Base-by-base conservation (phyloP, 108 stramenopile species). In the Cylindrotheca fusiformis region DNA sequence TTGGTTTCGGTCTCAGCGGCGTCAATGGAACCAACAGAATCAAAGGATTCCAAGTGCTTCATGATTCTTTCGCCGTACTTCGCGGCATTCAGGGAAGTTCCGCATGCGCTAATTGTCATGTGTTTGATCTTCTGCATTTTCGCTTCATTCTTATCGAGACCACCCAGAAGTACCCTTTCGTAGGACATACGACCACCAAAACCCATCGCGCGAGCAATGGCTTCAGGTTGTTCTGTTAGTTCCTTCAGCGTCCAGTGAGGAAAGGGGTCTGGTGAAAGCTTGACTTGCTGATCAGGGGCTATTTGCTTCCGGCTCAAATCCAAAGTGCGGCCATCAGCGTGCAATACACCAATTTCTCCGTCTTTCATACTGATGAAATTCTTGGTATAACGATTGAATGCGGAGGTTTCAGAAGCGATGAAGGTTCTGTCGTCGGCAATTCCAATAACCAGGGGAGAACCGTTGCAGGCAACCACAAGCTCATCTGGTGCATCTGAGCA, bases 321-420 rank as follows among this genome's bases (percentile, higher is more conserved):
- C 63, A 98, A 76, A 3, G 84, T 88, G 55, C 83, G 83, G 29
- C 94, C 94, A 77, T 93, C 92, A 19, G 95, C 90, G 57, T 86
- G 89, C 65, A 98, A 68, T 24, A 97, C 90, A 52, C 96, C 98
- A 55, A 97, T 97, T 77, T 98, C 98, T 48, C 98, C 98, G 78
- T 99, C 97, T 69, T 96, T 95, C 94, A 99, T 93, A 53, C 90
- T 91, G 63, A 98, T 96, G 59, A 97, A 98, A 36, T 96, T 96
- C 71, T 98, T 97, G 18, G 99, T 98, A 88, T 97, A 94, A 45
- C 96, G 76, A 67, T 95, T 97, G 78, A 99, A 97, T 5, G 99
- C 99, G 3, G 96, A 87, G 0, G 97, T 97, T 74, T 99, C 99
- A 21, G 90, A 92, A 25, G 99, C 99, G 48, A 99, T 81, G 69